Evolutionary conservation across 2,329 filamentous ascomycete genomes (phyloP).

Genomic region (Claviceps sorghi): DNA sequence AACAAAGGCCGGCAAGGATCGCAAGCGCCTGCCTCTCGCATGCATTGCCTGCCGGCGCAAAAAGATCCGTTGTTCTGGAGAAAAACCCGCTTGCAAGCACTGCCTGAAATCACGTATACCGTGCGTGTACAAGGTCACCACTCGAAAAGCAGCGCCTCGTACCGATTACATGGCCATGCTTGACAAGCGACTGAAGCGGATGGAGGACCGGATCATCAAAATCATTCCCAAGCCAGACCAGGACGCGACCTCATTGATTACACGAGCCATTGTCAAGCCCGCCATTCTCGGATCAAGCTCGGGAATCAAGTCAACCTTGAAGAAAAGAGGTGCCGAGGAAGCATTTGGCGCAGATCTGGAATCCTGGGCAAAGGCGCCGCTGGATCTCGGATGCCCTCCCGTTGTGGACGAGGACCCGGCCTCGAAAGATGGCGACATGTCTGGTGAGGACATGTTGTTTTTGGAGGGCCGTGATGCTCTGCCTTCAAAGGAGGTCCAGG

Average conservation of each 20-base stretch:
- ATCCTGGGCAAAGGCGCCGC: conserved; percentile 55
- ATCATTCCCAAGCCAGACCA: conserved; percentile 79
- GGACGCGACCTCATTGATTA: conserved; percentile 50
- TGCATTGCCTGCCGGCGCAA: conserved; percentile 94
- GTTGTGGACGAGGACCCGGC: conserved; percentile 23
- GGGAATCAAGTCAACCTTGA: conserved; percentile 34
- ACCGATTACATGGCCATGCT: conserved; percentile 99
- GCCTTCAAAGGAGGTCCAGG: conserved; percentile 74
- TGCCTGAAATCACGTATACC: conserved; percentile 84
- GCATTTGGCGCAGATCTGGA: conserved; percentile 74
- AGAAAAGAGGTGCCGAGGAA: conserved; percentile 74
- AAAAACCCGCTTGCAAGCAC: conserved; percentile 95
- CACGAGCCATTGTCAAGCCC: conserved; percentile 74
- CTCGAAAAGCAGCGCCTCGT: conserved; percentile 79
- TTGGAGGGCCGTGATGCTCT: conserved; percentile 71
- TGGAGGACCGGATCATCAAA: conserved; percentile 97
- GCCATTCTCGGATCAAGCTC: conserved; percentile 43
- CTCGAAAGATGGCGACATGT: conserved; percentile 44
- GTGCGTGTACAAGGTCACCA: conserved; percentile 95
- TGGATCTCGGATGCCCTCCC: conserved; percentile 35
- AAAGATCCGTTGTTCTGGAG: conserved; percentile 94
- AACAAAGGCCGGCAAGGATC: conserved; percentile 87
- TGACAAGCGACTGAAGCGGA: conserved; percentile 85
- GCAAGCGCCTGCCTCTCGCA: conserved; percentile 80
- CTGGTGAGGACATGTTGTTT: conserved; percentile 62